Percentiles rank a stretch among this genome's conserved stretches.
Conservation (phyloP, 331 rosid species). For the Stylosanthes scabra region DNA sequence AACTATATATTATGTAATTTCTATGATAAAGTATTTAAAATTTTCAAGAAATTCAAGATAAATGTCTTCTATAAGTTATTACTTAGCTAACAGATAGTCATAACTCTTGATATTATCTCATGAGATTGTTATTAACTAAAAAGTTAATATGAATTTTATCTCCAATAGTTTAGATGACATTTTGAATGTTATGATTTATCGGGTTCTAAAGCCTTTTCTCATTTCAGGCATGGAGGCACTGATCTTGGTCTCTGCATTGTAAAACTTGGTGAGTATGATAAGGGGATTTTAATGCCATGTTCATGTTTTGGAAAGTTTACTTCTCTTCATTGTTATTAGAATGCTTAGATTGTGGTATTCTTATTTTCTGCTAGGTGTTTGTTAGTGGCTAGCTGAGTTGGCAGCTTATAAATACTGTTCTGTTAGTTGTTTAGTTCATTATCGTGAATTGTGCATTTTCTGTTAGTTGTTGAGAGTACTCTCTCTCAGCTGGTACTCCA, state of each 20-base stretch:
- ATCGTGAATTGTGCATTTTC: no score
- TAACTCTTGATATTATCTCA: conserved; percentile 13
- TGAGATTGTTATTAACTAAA: conserved; percentile 20
- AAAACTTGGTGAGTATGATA: conserved; percentile 83
- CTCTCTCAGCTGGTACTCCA: no score
- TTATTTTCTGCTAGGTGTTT: no score
- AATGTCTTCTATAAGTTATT: neutral
- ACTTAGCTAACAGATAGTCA: conserved; percentile 12
- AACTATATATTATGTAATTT: no score
- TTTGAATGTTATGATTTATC: conserved; percentile 30
- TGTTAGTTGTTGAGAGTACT: no score
- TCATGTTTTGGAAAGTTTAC: no score
- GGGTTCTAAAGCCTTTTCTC: conserved; percentile 29
- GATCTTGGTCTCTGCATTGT: conserved; percentile 99
- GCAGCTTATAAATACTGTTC: no score
- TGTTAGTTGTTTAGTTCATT: no score
- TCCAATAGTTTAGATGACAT: conserved; percentile 20
- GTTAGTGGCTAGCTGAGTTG: no score
- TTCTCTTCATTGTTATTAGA: no score
- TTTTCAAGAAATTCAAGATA: conserved; percentile 17
- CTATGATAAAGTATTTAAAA: conserved; percentile 54
- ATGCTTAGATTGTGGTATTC: no score
- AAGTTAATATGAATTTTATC: conserved; percentile 16
- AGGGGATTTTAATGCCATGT: no score
- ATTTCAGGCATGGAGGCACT: conserved; percentile 98